Conservation (phyloP, 129 eudicot genomes). For the Tanacetum coccineum region DNA sequence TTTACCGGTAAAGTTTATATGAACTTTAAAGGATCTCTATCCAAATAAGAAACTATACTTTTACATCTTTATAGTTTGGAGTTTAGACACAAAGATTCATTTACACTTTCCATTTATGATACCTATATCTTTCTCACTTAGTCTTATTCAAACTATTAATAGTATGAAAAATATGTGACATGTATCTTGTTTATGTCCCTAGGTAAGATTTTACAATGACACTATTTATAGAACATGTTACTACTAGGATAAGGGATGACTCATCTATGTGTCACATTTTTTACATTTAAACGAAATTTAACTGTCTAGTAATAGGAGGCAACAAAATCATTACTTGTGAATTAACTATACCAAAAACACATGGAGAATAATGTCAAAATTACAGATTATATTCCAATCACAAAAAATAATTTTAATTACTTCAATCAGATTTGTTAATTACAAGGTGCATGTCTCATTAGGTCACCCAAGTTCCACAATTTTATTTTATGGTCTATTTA, state of each 20-base stretch:
- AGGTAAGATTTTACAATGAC: not conserved
- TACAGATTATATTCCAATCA: slow-evolving; percentile 14
- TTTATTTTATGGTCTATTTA: not conserved
- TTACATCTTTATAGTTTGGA: not conserved
- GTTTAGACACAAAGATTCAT: not conserved
- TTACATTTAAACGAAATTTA: not conserved
- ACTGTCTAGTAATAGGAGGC: slow-evolving; percentile 46
- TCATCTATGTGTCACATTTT: not conserved
- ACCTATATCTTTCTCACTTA: not conserved
- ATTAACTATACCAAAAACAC: slow-evolving; percentile 16
- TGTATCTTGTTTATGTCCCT: not conserved
- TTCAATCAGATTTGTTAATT: not conserved
- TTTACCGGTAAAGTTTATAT: too few species aligned
- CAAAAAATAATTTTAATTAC: not conserved
- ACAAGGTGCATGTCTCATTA: not conserved
- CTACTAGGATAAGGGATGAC: slow-evolving; percentile 30
- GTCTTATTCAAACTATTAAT: not conserved
- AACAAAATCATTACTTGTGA: slow-evolving; percentile 34
- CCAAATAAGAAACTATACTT: not conserved
- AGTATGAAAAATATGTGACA: not conserved
- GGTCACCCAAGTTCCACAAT: too few species aligned
- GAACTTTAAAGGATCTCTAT: too few species aligned
- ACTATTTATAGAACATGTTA: not conserved
- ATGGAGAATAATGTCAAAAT: slow-evolving; percentile 12
- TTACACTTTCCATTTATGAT: not conserved